A percentile compares a stretch with the other conserved stretches of the same genome.
Conservation (phyloP, 2,329 filamentous ascomycete genomes). For the Scortechinia acanthostroma region DNA sequence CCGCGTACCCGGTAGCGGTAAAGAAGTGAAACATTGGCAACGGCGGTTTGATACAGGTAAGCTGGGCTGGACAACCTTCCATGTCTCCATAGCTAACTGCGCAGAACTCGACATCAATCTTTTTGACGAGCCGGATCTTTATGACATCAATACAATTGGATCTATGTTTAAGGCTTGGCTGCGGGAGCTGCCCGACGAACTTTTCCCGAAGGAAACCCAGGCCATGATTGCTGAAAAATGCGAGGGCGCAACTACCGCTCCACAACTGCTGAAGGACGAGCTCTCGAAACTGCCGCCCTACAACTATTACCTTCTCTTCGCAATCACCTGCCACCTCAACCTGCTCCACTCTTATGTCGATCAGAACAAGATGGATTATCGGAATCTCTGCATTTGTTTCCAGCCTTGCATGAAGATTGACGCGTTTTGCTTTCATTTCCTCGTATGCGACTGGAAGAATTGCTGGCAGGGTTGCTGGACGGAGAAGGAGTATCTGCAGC, state of each 20-base stretch:
- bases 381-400: constrained; percentile 93
- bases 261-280: constrained; percentile 81
- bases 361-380: constrained; percentile 97
- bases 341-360: constrained; percentile 83
- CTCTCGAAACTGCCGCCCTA: constrained; percentile 87
- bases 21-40: constrained; percentile 89
- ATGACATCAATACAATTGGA: constrained; percentile 93
- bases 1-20: constrained; percentile 81
- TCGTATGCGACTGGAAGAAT: constrained; percentile 90
- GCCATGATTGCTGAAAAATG: constrained; percentile 75
- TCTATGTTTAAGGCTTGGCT: constrained; percentile 97
- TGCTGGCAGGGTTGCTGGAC: constrained; percentile 96
- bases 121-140: constrained; percentile 78
- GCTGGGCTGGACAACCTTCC: constrained; percentile 9
- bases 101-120: constrained; percentile 81
- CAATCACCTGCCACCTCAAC: constrained; percentile 91
- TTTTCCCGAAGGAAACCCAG: constrained; percentile 81
- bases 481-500: constrained; percentile 71
- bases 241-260: constrained; percentile 70
- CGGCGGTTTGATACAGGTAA: constrained; percentile 78
- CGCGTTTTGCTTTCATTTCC: constrained; percentile 86
- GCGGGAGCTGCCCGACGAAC: constrained; percentile 84
- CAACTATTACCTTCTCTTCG: constrained; percentile 95
- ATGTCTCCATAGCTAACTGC: constrained; percentile 4
- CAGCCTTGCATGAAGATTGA: constrained; percentile 96